These are phyloP conservation scores for Pseudogymnoascus sp. DNA, from an alignment of 2,329 filamentous ascomycete genomes.

Conservation along the genomic window DNA sequence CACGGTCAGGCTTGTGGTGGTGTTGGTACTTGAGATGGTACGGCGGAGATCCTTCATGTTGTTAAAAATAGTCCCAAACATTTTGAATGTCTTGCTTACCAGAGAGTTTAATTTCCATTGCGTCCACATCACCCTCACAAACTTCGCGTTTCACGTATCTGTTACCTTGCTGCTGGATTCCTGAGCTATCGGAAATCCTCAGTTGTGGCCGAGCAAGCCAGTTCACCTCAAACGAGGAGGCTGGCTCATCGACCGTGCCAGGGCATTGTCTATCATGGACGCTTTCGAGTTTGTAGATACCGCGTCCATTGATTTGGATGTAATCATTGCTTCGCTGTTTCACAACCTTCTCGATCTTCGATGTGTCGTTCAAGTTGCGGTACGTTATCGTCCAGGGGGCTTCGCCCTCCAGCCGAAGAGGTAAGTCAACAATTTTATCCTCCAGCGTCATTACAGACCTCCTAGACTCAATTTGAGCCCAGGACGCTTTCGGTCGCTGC, in stretches of 20 bases:
- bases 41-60: constrained; percentile 62
- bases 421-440: constrained; percentile 65
- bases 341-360: constrained; percentile 37
- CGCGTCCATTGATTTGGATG: constrained; percentile 58
- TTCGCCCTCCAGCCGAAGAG: constrained; percentile 78
- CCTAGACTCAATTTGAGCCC: constrained; percentile 79
- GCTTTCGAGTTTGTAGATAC: constrained; percentile 72
- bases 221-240: constrained; percentile 69
- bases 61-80: neutral
- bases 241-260: constrained; percentile 67
- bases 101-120: constrained; percentile 71
- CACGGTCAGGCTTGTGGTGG: constrained; percentile 61
- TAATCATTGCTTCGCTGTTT: constrained; percentile 58
- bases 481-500: constrained; percentile 79
- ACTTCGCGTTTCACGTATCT: constrained; percentile 71
- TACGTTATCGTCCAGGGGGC: constrained; percentile 78
- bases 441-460: constrained; percentile 70
- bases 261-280: constrained; percentile 76
- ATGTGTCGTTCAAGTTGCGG: constrained; percentile 53
- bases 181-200: constrained; percentile 57
- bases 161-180: constrained; percentile 47
- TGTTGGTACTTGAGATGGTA: constrained; percentile 80
- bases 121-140: constrained; percentile 91
- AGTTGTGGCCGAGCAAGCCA: constrained; percentile 81
- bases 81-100: constrained; percentile 44